Evolutionary conservation across 352 stramenopile genomes (phyloP).

Genomic region (Pythium periplocum): DNA sequence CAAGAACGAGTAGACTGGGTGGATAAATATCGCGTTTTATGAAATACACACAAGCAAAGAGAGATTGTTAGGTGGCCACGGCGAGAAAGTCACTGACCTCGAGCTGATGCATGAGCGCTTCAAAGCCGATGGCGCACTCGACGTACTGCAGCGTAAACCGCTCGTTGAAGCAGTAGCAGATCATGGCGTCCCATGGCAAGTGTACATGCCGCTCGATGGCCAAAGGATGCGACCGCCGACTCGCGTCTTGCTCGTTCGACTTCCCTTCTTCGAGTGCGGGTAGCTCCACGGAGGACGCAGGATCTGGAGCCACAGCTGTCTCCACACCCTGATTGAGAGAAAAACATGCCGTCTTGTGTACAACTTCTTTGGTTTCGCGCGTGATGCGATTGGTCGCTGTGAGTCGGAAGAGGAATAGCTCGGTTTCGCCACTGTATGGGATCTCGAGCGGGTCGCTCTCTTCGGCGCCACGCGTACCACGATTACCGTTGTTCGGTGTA

Average conservation of each 20-base stretch:
- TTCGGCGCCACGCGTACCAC: constrained; percentile 38
- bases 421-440: constrained; percentile 39
- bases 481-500: not conserved
- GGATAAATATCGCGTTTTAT: too few species aligned
- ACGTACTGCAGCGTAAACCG: constrained; percentile 63
- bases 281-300: not conserved
- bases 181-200: constrained; percentile 70
- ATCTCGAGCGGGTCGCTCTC: constrained; percentile 59
- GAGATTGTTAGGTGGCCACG: not conserved
- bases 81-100: constrained; percentile 53
- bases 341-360: constrained; percentile 47
- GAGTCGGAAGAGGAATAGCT: constrained; percentile 62
- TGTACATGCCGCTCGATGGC: constrained; percentile 65
- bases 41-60: too few species aligned
- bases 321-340: constrained; percentile 19
- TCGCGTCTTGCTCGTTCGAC: not conserved
- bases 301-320: not conserved
- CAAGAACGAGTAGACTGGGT: too few species aligned
- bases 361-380: constrained; percentile 51
- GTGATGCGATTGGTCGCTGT: constrained; percentile 73
- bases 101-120: constrained; percentile 73
- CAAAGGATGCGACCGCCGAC: not conserved
- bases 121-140: constrained; percentile 85
- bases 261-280: not conserved
- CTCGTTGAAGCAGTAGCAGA: constrained; percentile 75